Evolutionary conservation across 345 rosid genomes (phyloP).

Genomic region (Syzygium aqueum): DNA sequence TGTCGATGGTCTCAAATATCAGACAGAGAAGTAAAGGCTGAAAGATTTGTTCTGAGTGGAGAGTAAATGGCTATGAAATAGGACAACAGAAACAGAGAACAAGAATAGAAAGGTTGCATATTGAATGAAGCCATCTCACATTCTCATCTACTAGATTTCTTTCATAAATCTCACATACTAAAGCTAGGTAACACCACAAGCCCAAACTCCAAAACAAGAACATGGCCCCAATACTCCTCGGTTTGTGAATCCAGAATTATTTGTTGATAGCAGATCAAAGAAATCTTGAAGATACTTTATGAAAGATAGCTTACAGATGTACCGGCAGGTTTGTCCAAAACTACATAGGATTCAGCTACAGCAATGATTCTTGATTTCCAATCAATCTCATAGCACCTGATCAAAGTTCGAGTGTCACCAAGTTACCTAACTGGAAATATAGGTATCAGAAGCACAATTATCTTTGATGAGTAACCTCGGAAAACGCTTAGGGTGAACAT

Average conservation of each 20-base stretch:
- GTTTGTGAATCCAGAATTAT: neutral
- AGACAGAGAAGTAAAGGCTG: neutral
- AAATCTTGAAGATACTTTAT: neutral
- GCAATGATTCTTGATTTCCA: slow-evolving; percentile 80
- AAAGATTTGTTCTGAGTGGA: neutral
- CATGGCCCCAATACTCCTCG: neutral
- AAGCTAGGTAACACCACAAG: neutral
- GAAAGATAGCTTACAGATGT: slow-evolving; percentile 55
- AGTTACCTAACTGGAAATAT: neutral
- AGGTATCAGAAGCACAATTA: neutral
- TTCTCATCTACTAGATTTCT: neutral
- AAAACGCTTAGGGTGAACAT: slow-evolving; percentile 90
- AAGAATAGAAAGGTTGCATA: neutral
- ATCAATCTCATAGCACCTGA: slow-evolving; percentile 86
- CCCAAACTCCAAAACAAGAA: neutral
- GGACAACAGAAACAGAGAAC: neutral
- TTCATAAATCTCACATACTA: neutral
- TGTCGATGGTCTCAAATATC: neutral
- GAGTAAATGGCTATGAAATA: neutral
- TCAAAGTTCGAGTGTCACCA: neutral
- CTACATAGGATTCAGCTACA: slow-evolving; percentile 63
- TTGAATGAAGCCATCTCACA: neutral
- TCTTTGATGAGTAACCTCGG: slow-evolving; percentile 44
- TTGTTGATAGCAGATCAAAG: neutral
- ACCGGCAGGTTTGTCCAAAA: slow-evolving; percentile 93